Base-by-base conservation (phyloP, 257 asterid species). In the Cruciata laevipes region DNA sequence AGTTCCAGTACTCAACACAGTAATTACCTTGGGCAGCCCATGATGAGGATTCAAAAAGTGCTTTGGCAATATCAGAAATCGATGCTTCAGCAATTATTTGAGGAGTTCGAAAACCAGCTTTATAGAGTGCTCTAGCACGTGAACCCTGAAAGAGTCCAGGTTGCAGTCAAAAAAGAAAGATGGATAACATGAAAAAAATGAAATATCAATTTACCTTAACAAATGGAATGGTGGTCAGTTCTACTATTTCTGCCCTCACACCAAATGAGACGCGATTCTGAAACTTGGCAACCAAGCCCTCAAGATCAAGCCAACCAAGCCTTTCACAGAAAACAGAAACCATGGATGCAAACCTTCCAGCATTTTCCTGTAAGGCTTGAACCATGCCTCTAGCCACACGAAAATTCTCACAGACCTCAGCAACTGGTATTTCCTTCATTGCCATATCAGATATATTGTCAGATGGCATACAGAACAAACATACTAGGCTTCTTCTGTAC, bases 271-370 rank as follows among this genome's bases (percentile, higher is more conserved):
- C 95, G 62, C 99, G 99, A 70, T 83, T 83, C 78, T 93, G 99
- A 80, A 93, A 93, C 79, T 93, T 93, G 77, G 87, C 76, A 7
- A 93, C 95, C 78, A 93, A 79, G 70, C 85, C 86, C 82, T 90
- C 99, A 67, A 93, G 93, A 75, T 93, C 99, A 73, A 85, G 86
- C 99, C 99, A 93, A 69, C 97, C 95, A 80, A 93, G 97, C 85
- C 97, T 88, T 86, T 93, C 97, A 74, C 99, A 93, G 85, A 93
- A 93, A 33, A 93, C 96, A 27, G 96, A 84, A 73, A 93, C 97
- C 99, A 93, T 93, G 61, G 97, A 93, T 59, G 99, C 99, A 85
- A 93, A 93, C 87, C 99, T 85, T 77, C 99, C 99, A 72, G 97
- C 99, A 77, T 88, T 93, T 80, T 93, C 99, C 82, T 93, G 99